Conservation (phyloP, 768 basidiomycete species). For the Sistotremastrum niveocremeum region DNA sequence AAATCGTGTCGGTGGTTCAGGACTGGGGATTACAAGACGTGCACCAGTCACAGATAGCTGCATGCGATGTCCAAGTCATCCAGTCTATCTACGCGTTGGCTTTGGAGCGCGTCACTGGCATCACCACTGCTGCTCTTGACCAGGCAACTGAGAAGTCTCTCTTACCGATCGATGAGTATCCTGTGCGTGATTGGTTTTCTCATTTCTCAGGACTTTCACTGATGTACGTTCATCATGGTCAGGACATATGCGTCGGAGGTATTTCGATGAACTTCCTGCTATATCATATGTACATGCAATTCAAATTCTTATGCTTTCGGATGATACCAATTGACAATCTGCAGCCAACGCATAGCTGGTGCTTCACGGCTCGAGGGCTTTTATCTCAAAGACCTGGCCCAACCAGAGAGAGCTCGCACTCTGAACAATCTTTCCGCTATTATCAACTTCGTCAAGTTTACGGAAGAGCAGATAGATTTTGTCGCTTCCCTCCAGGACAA, state of each 20-base stretch:
- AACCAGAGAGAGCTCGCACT: slow-evolving; percentile 64
- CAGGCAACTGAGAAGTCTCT: slow-evolving; percentile 45
- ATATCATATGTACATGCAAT: slow-evolving; percentile 45
- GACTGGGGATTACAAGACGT: neutral
- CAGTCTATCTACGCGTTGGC: slow-evolving; percentile 47
- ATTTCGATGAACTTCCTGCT: slow-evolving; percentile 51
- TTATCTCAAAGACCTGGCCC: slow-evolving; percentile 55
- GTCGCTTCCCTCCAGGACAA: slow-evolving; percentile 47
- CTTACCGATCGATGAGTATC: slow-evolving; percentile 35
- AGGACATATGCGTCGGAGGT: slow-evolving; percentile 57
- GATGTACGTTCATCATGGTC: slow-evolving; percentile 1
- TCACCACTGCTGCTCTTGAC: slow-evolving; percentile 44
- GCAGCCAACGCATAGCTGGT: slow-evolving; percentile 53
- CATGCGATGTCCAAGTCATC: too few species aligned
- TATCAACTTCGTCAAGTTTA: slow-evolving; percentile 89
- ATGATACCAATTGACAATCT: neutral
- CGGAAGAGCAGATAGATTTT: slow-evolving; percentile 55
- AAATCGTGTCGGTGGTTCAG: slow-evolving; percentile 3
- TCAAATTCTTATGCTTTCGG: neutral
- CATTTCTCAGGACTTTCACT: neutral
- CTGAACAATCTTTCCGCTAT: slow-evolving; percentile 70
- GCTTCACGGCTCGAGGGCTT: slow-evolving; percentile 71
- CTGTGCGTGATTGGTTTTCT: slow-evolving; percentile 25
- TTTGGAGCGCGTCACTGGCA: slow-evolving; percentile 55
- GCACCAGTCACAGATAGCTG: too few species aligned